Base-by-base conservation (phyloP, 805 yeast species). In the Wickerhamiella australiensis region DNA sequence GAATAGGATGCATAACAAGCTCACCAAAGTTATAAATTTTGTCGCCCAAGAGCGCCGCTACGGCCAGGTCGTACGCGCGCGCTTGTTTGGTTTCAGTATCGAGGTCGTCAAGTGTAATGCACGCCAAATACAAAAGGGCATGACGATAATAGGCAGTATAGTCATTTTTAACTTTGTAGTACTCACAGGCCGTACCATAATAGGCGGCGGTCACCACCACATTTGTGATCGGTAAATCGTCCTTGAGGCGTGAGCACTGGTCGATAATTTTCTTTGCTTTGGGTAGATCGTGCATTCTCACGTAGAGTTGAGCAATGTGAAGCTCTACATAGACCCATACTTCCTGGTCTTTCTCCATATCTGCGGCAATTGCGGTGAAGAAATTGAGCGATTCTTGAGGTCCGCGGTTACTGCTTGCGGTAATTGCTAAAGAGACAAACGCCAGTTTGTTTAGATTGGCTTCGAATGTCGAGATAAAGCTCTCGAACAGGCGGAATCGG, bases 1-100 rank as follows among this genome's bases (percentile, higher is more conserved):
- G 75, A 43, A 90, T 79, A 41, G 92, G 95, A 66, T 90, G 97
- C 64, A 87, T 78, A 53, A 92, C 74, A 54, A 92, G 75, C 68
- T 92, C 98, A 47, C 97, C 97, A 66, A 92, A 92, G 68, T 90
- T 92, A 71, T 86, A 92, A 58, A 90, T 85, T 60, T 77, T 80
- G 61, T 87, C 95, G 45, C 96, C 97, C 58, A 90, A 72, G 52
- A 92, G 69, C 0, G 96, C 97, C 27, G 95, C 80, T 42, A 86
- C 72, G 52, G 90, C 75, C 57, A 90, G 75, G 56, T 90, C 94
- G 59, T 79, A 78, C 1, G 85, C 84, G 47, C 80, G 65, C 50
- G 68, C 69, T 57, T 72, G 74, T 57, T 68, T 71, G 45, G 69
- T 73, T 31, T 61, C 56, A 11, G 52, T 37, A 9, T 70, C 56